Evolutionary conservation across 352 stramenopile genomes (phyloP), one percentile per base, ranked within the genome.

Genomic region (Lagenidium giganteum): DNA sequence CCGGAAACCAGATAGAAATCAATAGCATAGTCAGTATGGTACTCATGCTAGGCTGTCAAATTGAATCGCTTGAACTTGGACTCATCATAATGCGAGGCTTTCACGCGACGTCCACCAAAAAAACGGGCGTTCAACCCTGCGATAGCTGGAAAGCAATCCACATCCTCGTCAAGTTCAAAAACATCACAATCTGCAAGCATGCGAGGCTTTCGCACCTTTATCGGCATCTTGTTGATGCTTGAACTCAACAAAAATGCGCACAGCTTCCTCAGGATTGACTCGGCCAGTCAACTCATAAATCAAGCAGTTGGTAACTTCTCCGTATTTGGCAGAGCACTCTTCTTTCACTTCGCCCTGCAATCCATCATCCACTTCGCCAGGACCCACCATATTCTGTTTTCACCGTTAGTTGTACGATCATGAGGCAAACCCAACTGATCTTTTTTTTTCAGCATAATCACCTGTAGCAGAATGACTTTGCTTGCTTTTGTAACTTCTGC

Each of bases 321-420:
- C 87, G 42, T 95, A 96, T 50, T 81, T 93, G 25, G 68, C 57
- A 1, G 57, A 47, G 42, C 86, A 96, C 53, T 96, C 87, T 30
- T 88, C 77, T 47, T 84, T 91, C 7, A 92, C 85, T 66, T 96
- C 87, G 5, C 78, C 76, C 55, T 94, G 58, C 11, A 96, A 53
- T 26, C 93, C 79, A 18, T 87, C 78, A 48, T 96, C 87, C 6
- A 96, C 87, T 66, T 96, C 83, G 12, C 79, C 84, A 11, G 82
- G 81, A 13, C 70, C 82, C 33, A 96, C 84, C 86, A 96, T 96
- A 61, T 96, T 96, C 79, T 96, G 28, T n/a, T n/a, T n/a, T n/a
- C n/a, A 31, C 59, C 46, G 9, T 5, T 3, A 14, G 17, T 39
- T 26, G 5, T 24, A 13, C 7, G 11, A 16, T 50, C 12, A 40